Base-by-base conservation (phyloP, 768 basidiomycete species). In the Erythrobasidium yunnanense region DNA sequence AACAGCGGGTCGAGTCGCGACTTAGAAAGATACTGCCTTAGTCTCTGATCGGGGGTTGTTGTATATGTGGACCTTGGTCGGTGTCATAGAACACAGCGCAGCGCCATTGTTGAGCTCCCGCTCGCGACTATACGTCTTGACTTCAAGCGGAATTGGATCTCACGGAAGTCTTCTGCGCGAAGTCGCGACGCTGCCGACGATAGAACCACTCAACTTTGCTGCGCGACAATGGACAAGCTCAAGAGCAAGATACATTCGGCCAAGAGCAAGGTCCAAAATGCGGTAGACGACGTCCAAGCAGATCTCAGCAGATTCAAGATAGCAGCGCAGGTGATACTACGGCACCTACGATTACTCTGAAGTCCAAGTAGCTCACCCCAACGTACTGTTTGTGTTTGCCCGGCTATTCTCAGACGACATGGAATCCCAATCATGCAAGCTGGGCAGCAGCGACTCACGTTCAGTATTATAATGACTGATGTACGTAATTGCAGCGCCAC, bases 401-500 rank as follows among this genome's bases (percentile, higher is more conserved):
- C 23, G 11, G 49, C n/a, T n/a, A n/a, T n/a, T n/a, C n/a, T n/a
- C 49, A 51, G 49, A 51, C 49, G 8, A 51, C 49, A 15, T 51
- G 49, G 49, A 51, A 51, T 25, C 49, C 49, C 4, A 46, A 45
- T 6, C n/a, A 23, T 11, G 7, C 55, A 4, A 15, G 23, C 54
- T 25, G 25, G 29, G 13, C n/a, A 15, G 23, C 56, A 8, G 35
- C 17, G 25, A 22, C 6, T 32, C n/a, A 29, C 34, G 2, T 20
- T 6, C n/a, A 22, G 27, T 13, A 7, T 7, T 18, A 38, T 23
- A 8, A 22, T 38, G 35, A 58, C 56, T 20, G n/a, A 4, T 58
- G 45, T 23, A 42, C 25, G 25, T 18, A 34, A 20, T n/a, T 22
- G 17, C 56, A 77, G 45, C 67, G 76, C 38, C 76, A 76, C 58